Evolutionary conservation across 805 yeast species (phyloP).

Genomic region (Zygoascus bituminiphila): DNA sequence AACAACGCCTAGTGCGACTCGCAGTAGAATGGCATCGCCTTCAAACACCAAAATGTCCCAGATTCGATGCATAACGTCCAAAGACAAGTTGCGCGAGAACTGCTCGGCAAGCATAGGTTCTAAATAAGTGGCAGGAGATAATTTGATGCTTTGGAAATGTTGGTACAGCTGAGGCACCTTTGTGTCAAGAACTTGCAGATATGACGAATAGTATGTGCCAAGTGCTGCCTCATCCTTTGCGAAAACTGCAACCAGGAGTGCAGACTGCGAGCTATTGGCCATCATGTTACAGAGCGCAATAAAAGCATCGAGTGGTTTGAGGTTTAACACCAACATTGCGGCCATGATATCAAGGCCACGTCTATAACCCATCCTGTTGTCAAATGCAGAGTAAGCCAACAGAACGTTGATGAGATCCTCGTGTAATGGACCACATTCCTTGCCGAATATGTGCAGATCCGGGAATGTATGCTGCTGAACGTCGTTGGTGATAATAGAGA

Average conservation of each 20-base stretch:
- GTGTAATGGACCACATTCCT: conserved; percentile 26
- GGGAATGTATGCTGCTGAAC: conserved; percentile 28
- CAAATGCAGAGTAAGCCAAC: conserved; percentile 25
- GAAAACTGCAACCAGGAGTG: conserved; percentile 30
- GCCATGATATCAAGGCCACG: conserved; percentile 34
- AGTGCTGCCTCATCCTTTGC: conserved; percentile 26
- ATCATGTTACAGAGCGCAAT: conserved; percentile 34
- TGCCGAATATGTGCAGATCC: conserved; percentile 32
- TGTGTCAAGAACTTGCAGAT: conserved; percentile 38
- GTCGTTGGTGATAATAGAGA: conserved; percentile 1
- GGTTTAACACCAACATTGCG: conserved; percentile 35
- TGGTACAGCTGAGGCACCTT: conserved; percentile 39
- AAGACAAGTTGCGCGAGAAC: conserved; percentile 38
- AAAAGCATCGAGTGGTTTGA: conserved; percentile 32
- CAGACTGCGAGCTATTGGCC: conserved; percentile 12
- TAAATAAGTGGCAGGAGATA: conserved; percentile 38
- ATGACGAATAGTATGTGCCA: conserved; percentile 38
- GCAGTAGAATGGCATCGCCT: conserved; percentile 47
- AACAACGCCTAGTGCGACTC: conserved; percentile 47
- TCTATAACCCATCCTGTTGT: conserved; percentile 27
- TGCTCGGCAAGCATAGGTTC: conserved; percentile 33
- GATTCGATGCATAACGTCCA: conserved; percentile 42
- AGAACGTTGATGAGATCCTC: conserved; percentile 31
- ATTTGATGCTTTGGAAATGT: conserved; percentile 40
- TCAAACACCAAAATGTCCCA: conserved; percentile 56